phyloP scores from a whole-genome alignment of 2,329 filamentous ascomycete genomes.

The Fusarium coffeatum region DNA sequence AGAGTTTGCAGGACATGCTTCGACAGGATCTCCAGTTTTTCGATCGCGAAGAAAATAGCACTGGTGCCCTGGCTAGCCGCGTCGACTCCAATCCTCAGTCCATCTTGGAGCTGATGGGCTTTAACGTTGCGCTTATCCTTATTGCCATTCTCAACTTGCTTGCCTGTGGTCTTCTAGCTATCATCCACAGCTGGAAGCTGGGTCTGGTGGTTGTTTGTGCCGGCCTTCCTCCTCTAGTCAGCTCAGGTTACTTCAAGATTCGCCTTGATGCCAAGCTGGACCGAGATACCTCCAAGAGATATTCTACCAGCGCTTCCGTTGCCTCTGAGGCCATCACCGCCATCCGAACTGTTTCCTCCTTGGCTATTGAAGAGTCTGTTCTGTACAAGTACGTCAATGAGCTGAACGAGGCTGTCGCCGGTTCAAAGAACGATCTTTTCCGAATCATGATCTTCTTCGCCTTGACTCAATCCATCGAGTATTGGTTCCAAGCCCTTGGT shows the following conservation, averaged over 20 bases:
- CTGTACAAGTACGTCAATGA: constrained; percentile 49
- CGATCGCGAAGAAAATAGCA: constrained; percentile 55
- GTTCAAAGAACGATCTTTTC: constrained; percentile 49
- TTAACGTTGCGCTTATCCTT: constrained; percentile 56
- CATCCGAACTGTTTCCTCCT: constrained; percentile 56
- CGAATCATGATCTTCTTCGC: constrained; percentile 53
- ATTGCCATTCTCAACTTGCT: constrained; percentile 53
- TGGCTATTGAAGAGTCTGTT: constrained; percentile 55
- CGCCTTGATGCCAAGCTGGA: constrained; percentile 56
- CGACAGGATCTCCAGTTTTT: constrained; percentile 58
- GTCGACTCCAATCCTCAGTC: constrained; percentile 54
- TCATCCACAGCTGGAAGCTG: constrained; percentile 61
- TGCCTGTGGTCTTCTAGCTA: constrained; percentile 55
- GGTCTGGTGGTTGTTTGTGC: constrained; percentile 61
- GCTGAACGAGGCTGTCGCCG: constrained; percentile 47
- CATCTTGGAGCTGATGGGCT: constrained; percentile 57
- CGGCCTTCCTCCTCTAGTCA: constrained; percentile 53
- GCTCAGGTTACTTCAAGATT: constrained; percentile 54
- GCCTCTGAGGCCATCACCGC: constrained; percentile 57
- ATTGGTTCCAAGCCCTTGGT: constrained; percentile 55
- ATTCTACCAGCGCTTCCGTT: constrained; percentile 54
- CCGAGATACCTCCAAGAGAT: constrained; percentile 49
- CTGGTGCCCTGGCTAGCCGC: constrained; percentile 52
- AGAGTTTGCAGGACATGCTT: constrained; percentile 49
- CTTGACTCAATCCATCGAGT: constrained; percentile 53